Evolutionary conservation across 176 grass and related monocot genomes (phyloP), one percentile per base, ranked within the genome.

Genomic region (Melocanna baccifera): DNA sequence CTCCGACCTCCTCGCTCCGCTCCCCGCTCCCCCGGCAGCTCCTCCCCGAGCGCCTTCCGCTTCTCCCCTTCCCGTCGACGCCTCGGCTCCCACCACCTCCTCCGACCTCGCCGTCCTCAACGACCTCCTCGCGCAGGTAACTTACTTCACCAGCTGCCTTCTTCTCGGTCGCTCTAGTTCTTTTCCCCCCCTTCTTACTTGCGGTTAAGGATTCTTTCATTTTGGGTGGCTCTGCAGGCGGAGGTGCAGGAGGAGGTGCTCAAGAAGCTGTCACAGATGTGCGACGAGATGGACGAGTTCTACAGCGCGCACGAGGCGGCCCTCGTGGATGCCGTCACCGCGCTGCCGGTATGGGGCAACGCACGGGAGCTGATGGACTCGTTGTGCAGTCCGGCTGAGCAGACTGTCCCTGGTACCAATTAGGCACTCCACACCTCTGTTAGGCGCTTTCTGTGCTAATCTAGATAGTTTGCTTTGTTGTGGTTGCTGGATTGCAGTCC

Each of bases 281-380:
- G 83, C 12, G 83, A 93, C 0, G 20, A 84, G 15, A 78, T 61
- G 29, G 10, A 40, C 12, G 32, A 52, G 19, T 20, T 84, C 4
- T 91, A 83, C 79, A 30, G 29, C 0, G 69, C 51, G 1, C 43
- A 73, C 4, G 92, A 93, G 67, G 79, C 66, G 4, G 76, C 51
- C 29, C n/a, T 91, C 0, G 55, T 91, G 62, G 79, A 93, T 12
- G 29, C 58, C 5, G 13, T 88, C 6, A 10, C 65, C 3, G 26
- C 26, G 18, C 67, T 93, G 53, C 91, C 88, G 1, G 41, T 88
- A 50, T 93, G 86, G 88, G 82, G 88, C 40, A 63, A 85, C 28
- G 85, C 91, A 19, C n/a, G 46, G 37, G 81, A 83, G 4, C 81
- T 92, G 0, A 14, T 92, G 63, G n/a, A 7, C 5, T 84, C 79